These are phyloP conservation scores for Amylocystis lapponica DNA, from an alignment of 768 basidiomycete species.

Conservation along the genomic window DNA sequence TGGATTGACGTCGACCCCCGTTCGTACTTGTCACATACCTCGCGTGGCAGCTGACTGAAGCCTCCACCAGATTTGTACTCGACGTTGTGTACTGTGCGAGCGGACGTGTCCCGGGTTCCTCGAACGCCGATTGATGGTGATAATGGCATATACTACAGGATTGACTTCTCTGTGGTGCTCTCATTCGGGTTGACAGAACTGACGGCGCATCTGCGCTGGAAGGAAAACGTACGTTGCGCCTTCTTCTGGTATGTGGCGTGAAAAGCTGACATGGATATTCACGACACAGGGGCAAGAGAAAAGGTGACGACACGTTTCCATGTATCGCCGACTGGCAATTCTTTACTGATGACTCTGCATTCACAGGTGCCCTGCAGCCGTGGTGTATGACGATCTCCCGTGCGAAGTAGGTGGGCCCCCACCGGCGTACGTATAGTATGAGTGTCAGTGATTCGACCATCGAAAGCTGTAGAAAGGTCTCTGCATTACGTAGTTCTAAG, in stretches of 20 bases:
- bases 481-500: no score
- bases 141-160: conserved; percentile 19
- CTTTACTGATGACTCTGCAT: background rate
- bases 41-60: background rate
- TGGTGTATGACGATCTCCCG: conserved; percentile 12
- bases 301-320: no score
- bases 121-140: background rate
- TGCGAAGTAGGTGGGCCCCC: no score
- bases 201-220: conserved; percentile 42
- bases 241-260: no score
- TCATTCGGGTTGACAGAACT: conserved; percentile 41
- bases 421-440: no score
- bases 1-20: conserved; percentile 33
- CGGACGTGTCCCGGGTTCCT: conserved; percentile 26
- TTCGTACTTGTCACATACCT: conserved; percentile 5
- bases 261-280: no score
- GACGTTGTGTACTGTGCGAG: conserved; percentile 29
- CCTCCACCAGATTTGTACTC: conserved; percentile 25
- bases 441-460: no score
- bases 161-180: conserved; percentile 35
- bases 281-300: no score
- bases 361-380: conserved; percentile 8
- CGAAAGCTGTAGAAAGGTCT: no score
- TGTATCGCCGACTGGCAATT: no score
- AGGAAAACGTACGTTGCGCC: conserved; percentile 27